Percentiles rank a stretch among this genome's conserved stretches.
Evolutionary conservation across 768 basidiomycete genomes (phyloP).

Genomic region (Russula foetens): DNA sequence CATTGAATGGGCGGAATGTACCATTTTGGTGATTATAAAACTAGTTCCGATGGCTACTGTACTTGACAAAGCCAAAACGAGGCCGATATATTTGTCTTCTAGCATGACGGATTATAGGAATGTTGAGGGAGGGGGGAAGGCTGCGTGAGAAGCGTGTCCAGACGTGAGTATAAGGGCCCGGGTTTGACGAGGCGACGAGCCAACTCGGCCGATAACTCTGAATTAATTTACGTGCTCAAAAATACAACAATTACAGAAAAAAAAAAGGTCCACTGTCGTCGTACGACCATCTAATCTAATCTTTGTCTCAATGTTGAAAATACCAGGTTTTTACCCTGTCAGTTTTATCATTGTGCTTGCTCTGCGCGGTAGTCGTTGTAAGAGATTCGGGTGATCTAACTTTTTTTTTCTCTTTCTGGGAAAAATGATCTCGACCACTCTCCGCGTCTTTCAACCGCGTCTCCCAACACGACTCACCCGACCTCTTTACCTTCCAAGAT

Average conservation of each 20-base stretch:
- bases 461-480: not conserved
- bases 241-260: not conserved
- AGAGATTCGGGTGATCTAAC: not conserved
- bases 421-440: not conserved
- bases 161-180: not conserved
- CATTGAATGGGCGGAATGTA: constrained; percentile 22
- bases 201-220: not conserved
- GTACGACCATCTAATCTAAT: too few relatives aligned
- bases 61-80: constrained; percentile 79
- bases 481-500: not conserved
- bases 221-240: not conserved
- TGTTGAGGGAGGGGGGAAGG: not conserved
- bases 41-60: constrained; percentile 88
- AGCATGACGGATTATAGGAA: constrained; percentile 45
- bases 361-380: too few relatives aligned
- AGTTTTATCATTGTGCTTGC: too few relatives aligned
- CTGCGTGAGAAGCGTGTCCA: not conserved
- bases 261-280: too few relatives aligned
- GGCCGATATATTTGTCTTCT: constrained; percentile 94
- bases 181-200: not conserved
- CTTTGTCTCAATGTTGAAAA: too few relatives aligned
- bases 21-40: constrained; percentile 99
- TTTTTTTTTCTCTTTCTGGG: too few relatives aligned
- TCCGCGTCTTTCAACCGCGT: constrained; percentile 14
- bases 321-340: too few relatives aligned